These are phyloP conservation scores for Trichaptum fuscoviolaceum DNA, from an alignment of 768 basidiomycete species.

Conservation along the genomic window DNA sequence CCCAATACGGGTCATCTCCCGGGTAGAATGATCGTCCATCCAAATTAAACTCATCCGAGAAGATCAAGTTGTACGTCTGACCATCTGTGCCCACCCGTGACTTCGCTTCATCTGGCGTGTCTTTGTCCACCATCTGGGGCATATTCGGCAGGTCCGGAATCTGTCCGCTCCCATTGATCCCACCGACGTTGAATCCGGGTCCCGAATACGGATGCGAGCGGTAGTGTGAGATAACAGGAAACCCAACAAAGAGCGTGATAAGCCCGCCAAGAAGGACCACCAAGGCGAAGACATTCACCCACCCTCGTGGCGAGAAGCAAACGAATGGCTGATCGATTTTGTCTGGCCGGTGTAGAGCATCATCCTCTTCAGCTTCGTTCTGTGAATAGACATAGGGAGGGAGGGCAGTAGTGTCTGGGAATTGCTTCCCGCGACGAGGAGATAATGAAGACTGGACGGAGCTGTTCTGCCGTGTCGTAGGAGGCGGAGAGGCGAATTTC, in stretches of 20 bases:
- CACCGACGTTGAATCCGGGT: conserved; percentile 80
- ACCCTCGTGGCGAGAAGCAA: conserved; percentile 77
- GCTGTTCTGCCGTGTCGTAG: neutral
- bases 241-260: conserved; percentile 80
- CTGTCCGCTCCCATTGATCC: conserved; percentile 83
- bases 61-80: conserved; percentile 72
- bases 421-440: neutral
- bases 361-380: conserved; percentile 83
- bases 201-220: conserved; percentile 28
- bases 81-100: conserved; percentile 72
- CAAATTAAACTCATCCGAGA: conserved; percentile 81
- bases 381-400: conserved; percentile 8
- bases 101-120: conserved; percentile 57
- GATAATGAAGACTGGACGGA: neutral
- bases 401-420: neutral
- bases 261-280: conserved; percentile 62
- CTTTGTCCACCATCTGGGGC: conserved; percentile 66
- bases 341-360: conserved; percentile 86
- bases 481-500: neutral
- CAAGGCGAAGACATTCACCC: conserved; percentile 73
- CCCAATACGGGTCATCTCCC: conserved; percentile 83
- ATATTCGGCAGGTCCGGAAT: conserved; percentile 70
- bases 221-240: conserved; percentile 68
- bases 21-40: conserved; percentile 71
- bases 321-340: conserved; percentile 63